Evolutionary conservation across 1,284 basidiomycete species (phyloP).

Genomic region (Dichomitus squalens): DNA sequence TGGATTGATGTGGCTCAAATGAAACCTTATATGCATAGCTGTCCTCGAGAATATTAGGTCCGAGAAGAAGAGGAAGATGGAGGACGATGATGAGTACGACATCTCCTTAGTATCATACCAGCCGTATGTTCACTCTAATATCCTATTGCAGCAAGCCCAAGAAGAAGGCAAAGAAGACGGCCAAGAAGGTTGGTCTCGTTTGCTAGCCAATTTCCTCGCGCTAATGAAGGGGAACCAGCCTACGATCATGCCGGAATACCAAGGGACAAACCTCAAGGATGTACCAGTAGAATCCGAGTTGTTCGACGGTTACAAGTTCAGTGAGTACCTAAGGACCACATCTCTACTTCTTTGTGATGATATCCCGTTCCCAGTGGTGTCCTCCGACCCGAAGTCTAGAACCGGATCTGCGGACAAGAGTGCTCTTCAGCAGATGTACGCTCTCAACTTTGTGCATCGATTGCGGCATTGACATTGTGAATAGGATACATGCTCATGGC

Average conservation of each 20-base stretch:
- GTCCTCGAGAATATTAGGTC: constrained; percentile 58
- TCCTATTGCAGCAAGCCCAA: constrained; percentile 47
- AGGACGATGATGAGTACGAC: constrained; percentile 53
- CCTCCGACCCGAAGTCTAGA: constrained; percentile 73
- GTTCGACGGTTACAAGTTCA: constrained; percentile 78
- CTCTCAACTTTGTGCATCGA: background rate
- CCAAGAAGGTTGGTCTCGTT: constrained; percentile 50
- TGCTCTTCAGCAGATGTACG: constrained; percentile 65
- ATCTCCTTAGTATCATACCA: background rate
- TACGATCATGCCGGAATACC: constrained; percentile 63
- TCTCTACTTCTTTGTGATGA: background rate
- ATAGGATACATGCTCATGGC: constrained; percentile 77
- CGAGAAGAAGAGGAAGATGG: constrained; percentile 74
- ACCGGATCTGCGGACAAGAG: constrained; percentile 70
- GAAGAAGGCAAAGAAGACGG: constrained; percentile 63
- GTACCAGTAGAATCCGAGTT: constrained; percentile 62
- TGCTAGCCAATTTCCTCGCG: background rate
- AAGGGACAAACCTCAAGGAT: constrained; percentile 61
- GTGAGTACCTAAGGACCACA: constrained; percentile 45
- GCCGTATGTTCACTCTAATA: background rate
- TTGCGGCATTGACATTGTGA: background rate
- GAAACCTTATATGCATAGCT: constrained; percentile 34
- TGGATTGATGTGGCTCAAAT: background rate
- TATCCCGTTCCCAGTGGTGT: constrained; percentile 55
- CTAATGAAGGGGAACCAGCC: constrained; percentile 42